These are phyloP conservation scores for Tuber microsphaerosporum DNA, from an alignment of 495 filamentous ascomycete species.

Conservation along the genomic window DNA sequence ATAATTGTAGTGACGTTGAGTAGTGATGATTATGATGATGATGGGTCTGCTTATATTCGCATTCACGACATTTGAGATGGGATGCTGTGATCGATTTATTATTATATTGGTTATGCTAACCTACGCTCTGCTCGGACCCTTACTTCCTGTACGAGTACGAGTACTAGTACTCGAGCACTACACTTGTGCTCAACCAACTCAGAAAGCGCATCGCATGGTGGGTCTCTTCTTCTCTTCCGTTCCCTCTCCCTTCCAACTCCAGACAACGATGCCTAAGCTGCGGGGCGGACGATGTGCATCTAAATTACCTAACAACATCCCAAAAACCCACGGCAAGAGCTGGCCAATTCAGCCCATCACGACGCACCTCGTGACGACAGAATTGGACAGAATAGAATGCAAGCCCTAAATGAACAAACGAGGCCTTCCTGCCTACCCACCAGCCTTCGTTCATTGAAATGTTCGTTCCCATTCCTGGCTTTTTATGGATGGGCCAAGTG, in stretches of 20 bases:
- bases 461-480: background rate
- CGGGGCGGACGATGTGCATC: background rate
- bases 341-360: background rate
- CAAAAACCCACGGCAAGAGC: background rate
- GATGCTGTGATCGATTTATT: background rate
- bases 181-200: background rate
- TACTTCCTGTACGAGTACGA: background rate
- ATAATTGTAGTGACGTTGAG: background rate
- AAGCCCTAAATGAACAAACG: background rate
- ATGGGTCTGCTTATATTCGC: background rate
- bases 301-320: background rate
- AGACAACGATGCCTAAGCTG: background rate
- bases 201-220: background rate
- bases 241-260: background rate
- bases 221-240: too few species aligned
- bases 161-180: background rate
- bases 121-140: background rate
- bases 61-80: background rate
- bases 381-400: background rate
- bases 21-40: too few species aligned
- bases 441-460: background rate
- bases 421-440: background rate
- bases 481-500: background rate
- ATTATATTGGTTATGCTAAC: background rate
- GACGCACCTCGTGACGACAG: background rate